These are phyloP conservation scores for Boletus rubropictus DNA, from an alignment of 768 basidiomycete species.

Conservation along the genomic window DNA sequence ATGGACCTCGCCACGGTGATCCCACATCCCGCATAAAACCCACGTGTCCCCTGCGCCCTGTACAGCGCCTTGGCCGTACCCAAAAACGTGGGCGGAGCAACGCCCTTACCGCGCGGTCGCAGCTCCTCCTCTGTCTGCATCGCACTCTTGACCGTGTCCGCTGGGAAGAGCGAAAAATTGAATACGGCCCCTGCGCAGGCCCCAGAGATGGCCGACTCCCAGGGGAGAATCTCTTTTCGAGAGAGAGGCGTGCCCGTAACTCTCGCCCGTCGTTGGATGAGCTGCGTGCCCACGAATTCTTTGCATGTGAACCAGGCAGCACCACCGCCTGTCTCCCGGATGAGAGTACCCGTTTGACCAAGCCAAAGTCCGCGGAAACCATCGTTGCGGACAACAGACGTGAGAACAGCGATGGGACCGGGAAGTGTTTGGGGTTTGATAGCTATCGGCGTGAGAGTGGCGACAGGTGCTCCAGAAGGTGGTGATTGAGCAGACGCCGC, in stretches of 20 bases:
- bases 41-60: constrained; percentile 65
- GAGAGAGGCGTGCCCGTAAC: constrained; percentile 21
- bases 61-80: constrained; percentile 69
- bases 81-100: constrained; percentile 39
- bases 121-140: constrained; percentile 94
- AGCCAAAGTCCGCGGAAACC: constrained; percentile 92
- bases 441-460: constrained; percentile 6
- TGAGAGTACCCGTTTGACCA: constrained; percentile 88
- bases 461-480: constrained; percentile 14
- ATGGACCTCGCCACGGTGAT: constrained; percentile 82
- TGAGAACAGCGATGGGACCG: constrained; percentile 68
- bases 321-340: constrained; percentile 89
- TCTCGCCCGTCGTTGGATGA: constrained; percentile 47
- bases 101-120: constrained; percentile 41
- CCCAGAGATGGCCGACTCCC: constrained; percentile 83
- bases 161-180: constrained; percentile 88
- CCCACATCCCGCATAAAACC: constrained; percentile 90
- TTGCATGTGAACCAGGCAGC: constrained; percentile 90
- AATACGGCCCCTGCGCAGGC: constrained; percentile 82
- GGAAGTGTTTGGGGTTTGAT: constrained; percentile 38
- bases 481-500: constrained; percentile 11
- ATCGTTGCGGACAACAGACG: constrained; percentile 52
- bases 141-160: constrained; percentile 89
- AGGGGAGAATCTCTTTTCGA: constrained; percentile 52
- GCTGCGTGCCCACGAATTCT: constrained; percentile 61